Base-by-base conservation (phyloP, 768 basidiomycete species). In the Mycena belliarum region DNA sequence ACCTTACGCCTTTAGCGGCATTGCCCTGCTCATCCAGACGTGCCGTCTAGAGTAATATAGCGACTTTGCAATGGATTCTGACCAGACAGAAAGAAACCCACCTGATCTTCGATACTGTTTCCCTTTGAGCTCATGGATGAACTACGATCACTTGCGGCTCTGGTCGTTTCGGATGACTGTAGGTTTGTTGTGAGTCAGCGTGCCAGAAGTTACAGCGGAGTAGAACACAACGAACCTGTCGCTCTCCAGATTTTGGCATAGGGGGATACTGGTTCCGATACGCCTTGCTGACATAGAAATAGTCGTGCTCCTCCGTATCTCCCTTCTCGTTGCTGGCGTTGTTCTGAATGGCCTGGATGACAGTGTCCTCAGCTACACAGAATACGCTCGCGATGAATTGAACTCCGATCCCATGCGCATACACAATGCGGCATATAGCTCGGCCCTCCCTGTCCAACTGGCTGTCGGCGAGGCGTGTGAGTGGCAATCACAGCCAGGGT, bases 351-450 rank as follows among this genome's bases (percentile, higher is more conserved):
- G 57, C 57, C 20, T 42, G 46, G 51, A 48, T 58, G 15, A 52
- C 45, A n/a, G 45, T 52, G 37, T 58, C 57, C 14, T 58, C 57
- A 1, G 57, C 40, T 29, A 58, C 51, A 25, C 45, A 47, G 41
- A 46, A 58, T 10, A 58, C 51, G 8, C 6, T 24, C 12, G 57
- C 38, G 28, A 58, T 58, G 16, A 4, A 7, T 24, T 52, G 37
- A 29, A 49, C 15, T 1, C 50, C 38, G 11, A 52, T 41, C 16
- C 46, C 51, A 40, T 52, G 50, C 1, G 57, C 23, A 35, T 44
- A 58, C 14, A 58, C 57, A 7, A 58, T 52, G 21, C 57, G 57
- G 10, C 50, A 52, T 46, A 58, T 58, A 1, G 57, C 57, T 4
- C 57, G 45, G 15, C 57, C 57, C 24, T 58, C 57, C 3, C 57